Evolutionary conservation across 2,329 filamentous ascomycete species (phyloP).

Genomic region (Madurella mycetomatis): DNA sequence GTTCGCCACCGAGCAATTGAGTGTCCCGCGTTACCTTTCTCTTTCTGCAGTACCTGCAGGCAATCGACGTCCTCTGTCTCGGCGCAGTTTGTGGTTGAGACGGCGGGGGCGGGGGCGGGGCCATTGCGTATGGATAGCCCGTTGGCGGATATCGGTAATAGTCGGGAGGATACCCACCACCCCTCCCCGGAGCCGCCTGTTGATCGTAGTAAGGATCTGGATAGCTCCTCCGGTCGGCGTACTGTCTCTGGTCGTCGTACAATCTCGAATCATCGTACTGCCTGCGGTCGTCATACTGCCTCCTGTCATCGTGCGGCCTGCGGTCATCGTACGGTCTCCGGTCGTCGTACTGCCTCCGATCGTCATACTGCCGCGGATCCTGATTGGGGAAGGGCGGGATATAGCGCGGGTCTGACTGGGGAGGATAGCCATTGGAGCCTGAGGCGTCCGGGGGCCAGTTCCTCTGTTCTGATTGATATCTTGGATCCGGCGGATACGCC

Average conservation of each 20-base stretch:
- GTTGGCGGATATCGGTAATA: constrained; percentile 32
- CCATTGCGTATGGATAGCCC: constrained; percentile 18
- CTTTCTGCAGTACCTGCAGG: constrained; percentile 58
- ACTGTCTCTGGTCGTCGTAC: constrained; percentile 17
- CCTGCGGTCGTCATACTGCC: constrained; percentile 15
- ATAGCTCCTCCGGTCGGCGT: constrained; percentile 15
- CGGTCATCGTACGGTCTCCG: constrained; percentile 17
- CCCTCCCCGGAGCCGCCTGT: constrained; percentile 14
- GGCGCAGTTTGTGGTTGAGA: constrained; percentile 50
- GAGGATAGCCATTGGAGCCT: constrained; percentile 37
- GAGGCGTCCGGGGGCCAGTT: constrained; percentile 25
- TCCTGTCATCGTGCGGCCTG: constrained; percentile 17
- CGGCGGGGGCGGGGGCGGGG: constrained; percentile 22
- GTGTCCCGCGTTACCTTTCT: constrained; percentile 45
- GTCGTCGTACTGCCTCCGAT: constrained; percentile 17
- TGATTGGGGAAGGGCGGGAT: constrained; percentile 14
- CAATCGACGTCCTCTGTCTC: constrained; percentile 55
- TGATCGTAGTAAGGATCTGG: constrained; percentile 24
- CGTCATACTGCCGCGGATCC: constrained; percentile 18
- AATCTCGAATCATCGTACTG: constrained; percentile 16
- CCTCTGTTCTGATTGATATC: constrained; percentile 20
- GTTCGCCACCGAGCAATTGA: background rate
- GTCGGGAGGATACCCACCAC: constrained; percentile 16
- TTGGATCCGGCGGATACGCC: constrained; percentile 32
- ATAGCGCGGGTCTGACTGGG: constrained; percentile 21